Base-by-base conservation (phyloP, 495 filamentous ascomycete genomes). In the Emericellopsis terricola region DNA sequence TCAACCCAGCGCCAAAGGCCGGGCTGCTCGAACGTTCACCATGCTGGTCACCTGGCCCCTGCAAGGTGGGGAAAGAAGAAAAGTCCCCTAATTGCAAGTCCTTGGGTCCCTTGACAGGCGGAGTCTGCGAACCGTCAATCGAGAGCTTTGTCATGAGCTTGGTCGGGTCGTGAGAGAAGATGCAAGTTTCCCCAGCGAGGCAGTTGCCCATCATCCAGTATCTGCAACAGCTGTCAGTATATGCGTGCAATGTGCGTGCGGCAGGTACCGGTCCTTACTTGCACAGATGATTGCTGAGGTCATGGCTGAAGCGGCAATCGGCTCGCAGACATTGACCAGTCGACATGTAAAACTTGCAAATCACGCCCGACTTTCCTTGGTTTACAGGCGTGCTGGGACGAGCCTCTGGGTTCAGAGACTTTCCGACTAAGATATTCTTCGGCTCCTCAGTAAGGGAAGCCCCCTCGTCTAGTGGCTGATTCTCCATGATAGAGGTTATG, bases 141-240 rank as follows among this genome's bases (percentile, higher is more conserved):
- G 64, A 69, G 21, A 85, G 62, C 33, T 65, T 69, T 44, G 71
- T 76, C 39, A 81, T 62, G n/a, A 82, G 64, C 39, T 76, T 67
- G 3, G 85, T 73, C 8, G 91, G 91, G 44, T 99, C 91, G 50
- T 99, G 91, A 8, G 87, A 94, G 62, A 99, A 99, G 38, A 93
- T 78, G 55, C 91, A 99, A 9, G 83, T 83, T 38, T 83, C 75
- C 27, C 89, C 89, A 18, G 91, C 91, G 28, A 99, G 68, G 50
- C 91, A 99, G 45, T 87, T 94, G 8, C 91, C 91, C 64, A 80
- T 85, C 26, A 96, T 68, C 85, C 87, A 99, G 46, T 94, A 94
- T 52, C 83, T 92, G 43, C 1, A 34, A 23, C 17, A 28, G 3
- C 26, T 16, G 15, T 23, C 17, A 21, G 14, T 26, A 26, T 11